phyloP scores from a whole-genome alignment of 176 grass and related monocot genomes.

The Metroxylon sagu region DNA sequence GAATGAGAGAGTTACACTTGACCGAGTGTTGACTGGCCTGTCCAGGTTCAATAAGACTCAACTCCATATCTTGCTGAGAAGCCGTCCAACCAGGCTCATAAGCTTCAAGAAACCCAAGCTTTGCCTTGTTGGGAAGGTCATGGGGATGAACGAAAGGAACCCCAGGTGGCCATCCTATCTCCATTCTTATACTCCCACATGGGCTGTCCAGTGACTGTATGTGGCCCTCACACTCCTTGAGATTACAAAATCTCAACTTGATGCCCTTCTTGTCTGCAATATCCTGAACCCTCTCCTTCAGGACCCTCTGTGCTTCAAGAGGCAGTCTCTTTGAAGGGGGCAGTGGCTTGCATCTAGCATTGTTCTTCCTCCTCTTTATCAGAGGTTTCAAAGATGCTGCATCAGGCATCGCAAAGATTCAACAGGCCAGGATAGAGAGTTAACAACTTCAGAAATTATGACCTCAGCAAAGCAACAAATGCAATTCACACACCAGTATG shows the following conservation, averaged over 20 bases:
- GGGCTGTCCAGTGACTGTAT: constrained; percentile 42
- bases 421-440: too few species aligned
- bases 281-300: constrained; percentile 83
- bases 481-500: too few species aligned
- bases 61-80: constrained; percentile 75
- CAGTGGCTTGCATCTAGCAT: constrained; percentile 47
- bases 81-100: constrained; percentile 89
- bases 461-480: too few species aligned
- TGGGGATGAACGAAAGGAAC: constrained; percentile 98
- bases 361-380: constrained; percentile 50
- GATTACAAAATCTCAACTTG: constrained; percentile 78
- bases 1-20: background rate
- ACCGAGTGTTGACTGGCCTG: background rate
- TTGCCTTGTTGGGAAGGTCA: constrained; percentile 93
- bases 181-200: constrained; percentile 42
- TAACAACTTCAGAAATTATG: too few species aligned
- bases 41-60: constrained; percentile 28
- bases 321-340: constrained; percentile 87
- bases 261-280: constrained; percentile 84
- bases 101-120: constrained; percentile 82
- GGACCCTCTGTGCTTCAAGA: constrained; percentile 80
- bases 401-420: constrained; percentile 22
- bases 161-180: constrained; percentile 74
- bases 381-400: constrained; percentile 40
- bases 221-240: constrained; percentile 70